Evolutionary conservation across 805 yeast species (phyloP).

Genomic region (Scheffersomyces coipomensis): DNA sequence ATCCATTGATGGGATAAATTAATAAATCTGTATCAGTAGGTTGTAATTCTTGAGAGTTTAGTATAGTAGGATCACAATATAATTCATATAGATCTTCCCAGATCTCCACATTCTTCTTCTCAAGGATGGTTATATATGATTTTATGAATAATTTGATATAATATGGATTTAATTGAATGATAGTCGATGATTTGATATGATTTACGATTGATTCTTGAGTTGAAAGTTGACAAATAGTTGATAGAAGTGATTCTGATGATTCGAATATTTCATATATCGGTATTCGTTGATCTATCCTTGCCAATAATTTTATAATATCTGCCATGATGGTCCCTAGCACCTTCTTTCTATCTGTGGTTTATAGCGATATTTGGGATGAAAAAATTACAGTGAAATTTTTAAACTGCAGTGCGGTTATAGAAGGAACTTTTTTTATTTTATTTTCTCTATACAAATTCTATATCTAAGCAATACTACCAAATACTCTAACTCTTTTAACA

Average conservation of each 20-base stretch:
- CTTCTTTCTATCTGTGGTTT: too few species aligned
- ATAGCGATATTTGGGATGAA: too few species aligned
- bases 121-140: conserved; percentile 35
- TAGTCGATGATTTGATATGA: neutral
- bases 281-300: conserved; percentile 10
- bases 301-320: conserved; percentile 1
- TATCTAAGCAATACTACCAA: conserved; percentile 48
- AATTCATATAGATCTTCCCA: conserved; percentile 43
- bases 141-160: conserved; percentile 50
- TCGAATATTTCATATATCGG: conserved; percentile 2
- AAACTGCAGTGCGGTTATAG: too few species aligned
- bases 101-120: conserved; percentile 25
- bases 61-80: conserved; percentile 28
- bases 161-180: conserved; percentile 38
- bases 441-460: neutral
- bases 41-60: conserved; percentile 27
- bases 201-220: neutral
- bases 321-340: too few species aligned
- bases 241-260: neutral
- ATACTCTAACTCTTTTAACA: conserved; percentile 83
- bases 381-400: too few species aligned
- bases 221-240: neutral
- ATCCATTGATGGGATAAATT: conserved; percentile 28
- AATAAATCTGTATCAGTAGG: conserved; percentile 41
- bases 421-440: neutral